Percentiles rank a stretch among this genome's conserved stretches.
These are phyloP conservation scores for Ceratocystiopsis brevicomis DNA, from an alignment of 2,329 filamentous ascomycete species.

Conservation along the genomic window DNA sequence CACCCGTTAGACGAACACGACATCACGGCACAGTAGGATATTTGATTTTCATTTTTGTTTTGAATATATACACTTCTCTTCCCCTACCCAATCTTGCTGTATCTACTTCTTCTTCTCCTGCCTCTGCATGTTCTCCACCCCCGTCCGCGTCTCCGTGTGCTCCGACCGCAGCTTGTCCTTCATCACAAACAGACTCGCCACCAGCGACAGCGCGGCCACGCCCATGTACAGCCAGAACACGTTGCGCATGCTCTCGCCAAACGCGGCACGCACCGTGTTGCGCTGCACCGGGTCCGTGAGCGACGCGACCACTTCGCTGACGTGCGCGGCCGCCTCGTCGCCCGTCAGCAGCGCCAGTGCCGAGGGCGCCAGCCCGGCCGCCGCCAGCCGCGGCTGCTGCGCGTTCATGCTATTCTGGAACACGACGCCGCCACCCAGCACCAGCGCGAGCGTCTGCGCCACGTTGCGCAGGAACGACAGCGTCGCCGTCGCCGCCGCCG, in stretches of 20 bases:
- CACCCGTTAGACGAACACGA: too few relatives aligned
- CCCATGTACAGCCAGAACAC: constrained; percentile 5
- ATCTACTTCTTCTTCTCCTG: neutral
- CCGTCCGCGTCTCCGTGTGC: constrained; percentile 4
- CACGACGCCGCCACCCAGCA: constrained; percentile 51
- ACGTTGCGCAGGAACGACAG: constrained; percentile 38
- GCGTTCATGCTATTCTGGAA: constrained; percentile 58
- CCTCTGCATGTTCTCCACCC: constrained; percentile 1
- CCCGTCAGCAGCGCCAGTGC: constrained; percentile 26
- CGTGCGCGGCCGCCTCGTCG: constrained; percentile 38
- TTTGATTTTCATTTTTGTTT: too few relatives aligned
- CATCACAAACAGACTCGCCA: constrained; percentile 3
- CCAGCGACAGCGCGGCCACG: constrained; percentile 1
- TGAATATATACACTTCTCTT: too few relatives aligned
- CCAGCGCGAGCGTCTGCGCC: constrained; percentile 47
- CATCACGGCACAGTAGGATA: too few relatives aligned
- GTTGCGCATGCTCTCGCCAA: constrained; percentile 3
- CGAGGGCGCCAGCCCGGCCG: constrained; percentile 6
- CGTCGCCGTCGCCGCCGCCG: constrained; percentile 38
- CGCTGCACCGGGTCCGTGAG: constrained; percentile 3
- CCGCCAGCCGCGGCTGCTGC: constrained; percentile 17
- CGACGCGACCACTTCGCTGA: constrained; percentile 32
- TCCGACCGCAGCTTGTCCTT: constrained; percentile 3
- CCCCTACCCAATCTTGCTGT: too few relatives aligned
- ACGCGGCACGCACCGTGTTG: constrained; percentile 2